Percentiles rank a stretch among this genome's conserved stretches.
Conservation (phyloP, 1,284 basidiomycete species). For the Kwoniella shivajii region DNA sequence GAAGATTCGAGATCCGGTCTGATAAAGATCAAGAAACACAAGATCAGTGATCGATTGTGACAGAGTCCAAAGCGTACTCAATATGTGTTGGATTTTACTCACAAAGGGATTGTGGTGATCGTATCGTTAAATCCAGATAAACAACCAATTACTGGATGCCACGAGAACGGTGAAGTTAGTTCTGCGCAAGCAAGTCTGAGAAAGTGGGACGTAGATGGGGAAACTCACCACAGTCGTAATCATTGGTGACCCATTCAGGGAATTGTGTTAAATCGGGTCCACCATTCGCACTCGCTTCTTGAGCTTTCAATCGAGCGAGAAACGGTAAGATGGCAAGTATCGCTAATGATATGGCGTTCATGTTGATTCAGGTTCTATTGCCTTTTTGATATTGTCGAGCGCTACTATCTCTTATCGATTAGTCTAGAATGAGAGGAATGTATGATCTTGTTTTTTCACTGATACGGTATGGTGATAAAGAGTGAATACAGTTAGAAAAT, state of each 20-base stretch:
- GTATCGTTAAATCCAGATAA: constrained; percentile 24
- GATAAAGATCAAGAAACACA: background rate
- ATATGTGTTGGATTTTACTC: constrained; percentile 1
- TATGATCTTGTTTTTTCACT: no score
- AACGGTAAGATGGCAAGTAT: background rate
- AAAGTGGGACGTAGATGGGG: background rate
- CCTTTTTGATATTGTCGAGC: background rate
- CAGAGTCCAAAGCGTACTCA: no score
- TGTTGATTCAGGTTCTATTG: background rate
- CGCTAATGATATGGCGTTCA: no score
- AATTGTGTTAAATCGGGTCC: constrained; percentile 1
- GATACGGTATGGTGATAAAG: no score
- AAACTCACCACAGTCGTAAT: constrained; percentile 33
- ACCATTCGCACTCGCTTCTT: background rate
- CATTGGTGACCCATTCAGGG: constrained; percentile 37
- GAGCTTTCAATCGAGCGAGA: constrained; percentile 1
- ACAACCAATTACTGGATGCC: constrained; percentile 25
- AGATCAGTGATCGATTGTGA: background rate
- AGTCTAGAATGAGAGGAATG: no score
- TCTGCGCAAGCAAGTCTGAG: background rate
- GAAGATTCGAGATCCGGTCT: constrained; percentile 13
- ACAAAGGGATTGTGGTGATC: constrained; percentile 24
- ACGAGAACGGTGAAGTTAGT: background rate
- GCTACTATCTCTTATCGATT: no score
- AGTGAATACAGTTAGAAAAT: no score